Conservation (phyloP, 768 basidiomycete species). For the Auriscalpium microsporum region DNA sequence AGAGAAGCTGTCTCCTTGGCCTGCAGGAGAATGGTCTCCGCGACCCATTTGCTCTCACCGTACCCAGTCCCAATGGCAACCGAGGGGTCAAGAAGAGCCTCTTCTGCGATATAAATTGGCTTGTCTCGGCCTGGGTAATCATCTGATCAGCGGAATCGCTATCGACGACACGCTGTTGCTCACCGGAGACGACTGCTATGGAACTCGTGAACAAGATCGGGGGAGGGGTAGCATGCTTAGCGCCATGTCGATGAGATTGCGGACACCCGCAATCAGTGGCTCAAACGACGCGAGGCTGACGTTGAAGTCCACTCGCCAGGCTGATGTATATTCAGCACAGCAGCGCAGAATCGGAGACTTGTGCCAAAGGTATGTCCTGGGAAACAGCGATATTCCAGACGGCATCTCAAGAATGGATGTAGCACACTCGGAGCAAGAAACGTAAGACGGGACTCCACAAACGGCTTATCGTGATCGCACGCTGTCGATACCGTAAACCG, state of each 20-base stretch:
- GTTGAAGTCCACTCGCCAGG: slow-evolving; percentile 23
- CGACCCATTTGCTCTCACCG: slow-evolving; percentile 6
- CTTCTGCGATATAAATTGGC: neutral
- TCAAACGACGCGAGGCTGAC: slow-evolving; percentile 17
- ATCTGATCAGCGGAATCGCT: neutral
- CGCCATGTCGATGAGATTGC: slow-evolving; percentile 19
- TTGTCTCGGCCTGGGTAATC: neutral
- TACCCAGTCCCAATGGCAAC: slow-evolving; percentile 2
- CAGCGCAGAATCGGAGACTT: neutral
- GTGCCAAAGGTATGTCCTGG: neutral
- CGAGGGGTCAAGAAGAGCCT: slow-evolving; percentile 14
- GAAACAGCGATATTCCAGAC: no score
- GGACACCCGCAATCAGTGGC: slow-evolving; percentile 15
- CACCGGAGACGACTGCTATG: slow-evolving; percentile 15
- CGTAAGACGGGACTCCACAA: no score
- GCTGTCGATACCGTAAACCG: no score
- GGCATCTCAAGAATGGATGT: no score
- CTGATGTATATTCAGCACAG: slow-evolving; percentile 12
- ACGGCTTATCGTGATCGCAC: no score
- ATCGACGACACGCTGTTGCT: neutral
- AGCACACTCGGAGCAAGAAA: no score
- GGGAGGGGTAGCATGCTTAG: slow-evolving; percentile 10
- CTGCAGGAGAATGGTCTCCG: slow-evolving; percentile 1
- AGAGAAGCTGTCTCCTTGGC: neutral
- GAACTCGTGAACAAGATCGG: slow-evolving; percentile 20